Evolutionary conservation across 352 stramenopile genomes (phyloP), one percentile per base, ranked within the genome.

Genomic region (Globisporangium parvum): DNA sequence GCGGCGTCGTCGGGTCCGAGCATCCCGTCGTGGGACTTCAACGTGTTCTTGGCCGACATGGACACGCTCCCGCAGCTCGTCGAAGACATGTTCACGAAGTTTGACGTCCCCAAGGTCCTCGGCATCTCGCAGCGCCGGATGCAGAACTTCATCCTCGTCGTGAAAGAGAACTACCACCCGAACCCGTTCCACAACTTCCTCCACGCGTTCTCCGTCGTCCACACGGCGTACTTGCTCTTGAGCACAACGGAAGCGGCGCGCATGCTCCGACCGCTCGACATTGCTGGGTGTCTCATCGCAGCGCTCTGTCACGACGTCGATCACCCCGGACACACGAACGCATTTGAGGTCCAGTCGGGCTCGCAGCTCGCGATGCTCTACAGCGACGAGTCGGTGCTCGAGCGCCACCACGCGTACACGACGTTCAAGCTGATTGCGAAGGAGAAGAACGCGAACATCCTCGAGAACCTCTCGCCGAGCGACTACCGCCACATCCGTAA

Each of bases 161-260:
- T 90, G 56, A 88, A 89, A 53, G 80, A 88, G 20, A 76, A 88
- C 46, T 94, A 94, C 63, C 84, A 92, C 62, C 81, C 81, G 40
- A 94, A 94, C 57, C 84, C 89, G 46, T 97, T 96, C 64, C 88
- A 97, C 71, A 96, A 96, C 73, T 97, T 93, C 59, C 47, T 88
- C 58, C 91, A 97, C 62, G 91, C 83, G 15, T 85, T 96, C 53
- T 90, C 84, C 2, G 88, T 96, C 26, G 73, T 96, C 28, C 89
- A 97, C 66, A 72, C 85, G 23, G 68, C 72, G 6, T 97, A 96
- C 55, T 55, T 92, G 23, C 71, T 97, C 47, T 61, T 97, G 17
- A 88, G 73, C 23, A 95, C 82, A 6, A 90, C 70, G 0, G 69
- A 82, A 28, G 83, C 78, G 2, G 49, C 58, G 0, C 71, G 85